A percentile compares a stretch with the other conserved stretches of the same genome.
phyloP scores from a whole-genome alignment of 768 basidiomycete genomes.

The Xanthoconium purpureum region DNA sequence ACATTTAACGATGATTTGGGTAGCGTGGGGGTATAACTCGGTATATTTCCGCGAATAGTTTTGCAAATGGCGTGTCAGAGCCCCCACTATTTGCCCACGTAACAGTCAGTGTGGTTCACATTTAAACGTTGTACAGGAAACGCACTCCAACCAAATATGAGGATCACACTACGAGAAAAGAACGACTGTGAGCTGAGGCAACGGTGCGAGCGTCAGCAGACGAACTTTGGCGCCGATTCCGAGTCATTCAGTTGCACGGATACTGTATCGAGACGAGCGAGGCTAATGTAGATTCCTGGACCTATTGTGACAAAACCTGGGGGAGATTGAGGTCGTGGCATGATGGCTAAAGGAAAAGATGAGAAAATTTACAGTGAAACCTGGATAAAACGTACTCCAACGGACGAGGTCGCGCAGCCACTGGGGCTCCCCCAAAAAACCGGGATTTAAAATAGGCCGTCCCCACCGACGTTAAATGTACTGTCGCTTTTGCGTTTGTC shows the following conservation, averaged over 20 bases:
- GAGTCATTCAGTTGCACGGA: constrained; percentile 1
- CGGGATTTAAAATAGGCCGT: too few species aligned
- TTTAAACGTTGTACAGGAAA: not conserved
- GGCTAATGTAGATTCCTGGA: not conserved
- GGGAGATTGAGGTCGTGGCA: not conserved
- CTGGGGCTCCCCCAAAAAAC: too few species aligned
- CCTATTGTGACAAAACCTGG: constrained; percentile 1
- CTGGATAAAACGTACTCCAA: too few species aligned
- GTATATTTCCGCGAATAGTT: constrained; percentile 24
- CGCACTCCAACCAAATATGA: constrained; percentile 32
- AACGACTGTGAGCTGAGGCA: not conserved
- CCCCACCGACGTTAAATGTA: too few species aligned
- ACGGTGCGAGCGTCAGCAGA: not conserved
- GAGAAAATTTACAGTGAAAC: too few species aligned
- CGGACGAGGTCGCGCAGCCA: too few species aligned
- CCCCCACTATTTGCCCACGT: constrained; percentile 19
- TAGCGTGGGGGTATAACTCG: constrained; percentile 26
- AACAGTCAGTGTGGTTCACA: not conserved
- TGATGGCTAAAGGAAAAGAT: not conserved
- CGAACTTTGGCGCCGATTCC: constrained; percentile 21
- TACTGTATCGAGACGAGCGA: not conserved
- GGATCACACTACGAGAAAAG: constrained; percentile 20
- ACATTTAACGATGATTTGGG: constrained; percentile 28
- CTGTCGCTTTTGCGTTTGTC: too few species aligned
- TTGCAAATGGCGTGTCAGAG: constrained; percentile 24